phyloP scores from a whole-genome alignment of 805 yeast genomes.

The Candida odintsovae region DNA sequence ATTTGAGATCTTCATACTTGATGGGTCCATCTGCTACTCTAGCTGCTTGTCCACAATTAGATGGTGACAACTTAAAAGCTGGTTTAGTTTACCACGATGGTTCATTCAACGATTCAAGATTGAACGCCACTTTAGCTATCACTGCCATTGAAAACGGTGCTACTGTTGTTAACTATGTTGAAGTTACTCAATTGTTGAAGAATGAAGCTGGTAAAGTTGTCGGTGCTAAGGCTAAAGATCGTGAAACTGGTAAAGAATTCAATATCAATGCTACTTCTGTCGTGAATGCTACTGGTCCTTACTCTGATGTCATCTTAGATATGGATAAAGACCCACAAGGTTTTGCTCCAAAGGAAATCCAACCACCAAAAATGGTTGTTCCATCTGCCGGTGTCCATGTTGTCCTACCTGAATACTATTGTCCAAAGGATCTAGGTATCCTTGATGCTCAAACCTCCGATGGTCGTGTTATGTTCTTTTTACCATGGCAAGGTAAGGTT shows the following conservation, averaged over 20 bases:
- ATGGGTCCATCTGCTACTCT: constrained; percentile 60
- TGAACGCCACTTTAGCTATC: constrained; percentile 79
- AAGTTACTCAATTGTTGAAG: constrained; percentile 72
- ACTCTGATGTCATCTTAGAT: constrained; percentile 75
- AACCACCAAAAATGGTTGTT: constrained; percentile 74
- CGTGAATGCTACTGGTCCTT: constrained; percentile 94
- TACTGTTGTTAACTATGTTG: constrained; percentile 80
- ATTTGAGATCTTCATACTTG: constrained; percentile 72
- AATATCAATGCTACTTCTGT: constrained; percentile 65
- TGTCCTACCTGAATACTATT: constrained; percentile 86
- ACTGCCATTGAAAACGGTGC: constrained; percentile 88
- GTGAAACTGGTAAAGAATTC: constrained; percentile 59
- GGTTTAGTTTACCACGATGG: constrained; percentile 95
- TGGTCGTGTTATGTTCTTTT: constrained; percentile 93
- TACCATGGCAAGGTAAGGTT: constrained; percentile 97
- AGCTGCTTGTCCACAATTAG: constrained; percentile 82
- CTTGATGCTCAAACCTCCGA: constrained; percentile 90
- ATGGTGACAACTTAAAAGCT: constrained; percentile 73
- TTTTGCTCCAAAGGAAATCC: constrained; percentile 46
- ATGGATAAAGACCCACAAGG: constrained; percentile 76
- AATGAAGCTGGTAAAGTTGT: constrained; percentile 48
- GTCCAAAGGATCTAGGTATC: constrained; percentile 82
- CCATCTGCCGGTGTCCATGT: constrained; percentile 94
- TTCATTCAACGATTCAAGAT: constrained; percentile 85
- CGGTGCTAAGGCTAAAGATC: constrained; percentile 75